A percentile compares a stretch with the other conserved stretches of the same genome.
These are phyloP conservation scores for Reticulascus tulasneorum DNA, from an alignment of 2,329 filamentous ascomycete species.

Conservation along the genomic window DNA sequence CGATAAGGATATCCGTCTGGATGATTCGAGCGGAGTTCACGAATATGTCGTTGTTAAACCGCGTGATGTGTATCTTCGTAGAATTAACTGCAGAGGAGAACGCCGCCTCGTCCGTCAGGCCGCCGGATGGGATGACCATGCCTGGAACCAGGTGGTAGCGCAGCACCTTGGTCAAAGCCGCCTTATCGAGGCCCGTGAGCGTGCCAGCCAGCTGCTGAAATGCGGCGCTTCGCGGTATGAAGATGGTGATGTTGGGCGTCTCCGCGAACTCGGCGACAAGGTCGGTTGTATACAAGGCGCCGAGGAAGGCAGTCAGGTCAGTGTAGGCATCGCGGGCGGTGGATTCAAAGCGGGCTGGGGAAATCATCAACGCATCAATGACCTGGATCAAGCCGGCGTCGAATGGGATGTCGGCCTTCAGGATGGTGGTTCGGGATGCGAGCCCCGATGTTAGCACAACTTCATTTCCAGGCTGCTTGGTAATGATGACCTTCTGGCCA, in stretches of 20 bases:
- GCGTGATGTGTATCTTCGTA: constrained; percentile 5
- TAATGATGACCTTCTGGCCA: constrained; percentile 44
- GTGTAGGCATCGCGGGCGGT: constrained; percentile 12
- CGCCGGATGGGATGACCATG: constrained; percentile 4
- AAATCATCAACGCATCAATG: constrained; percentile 46
- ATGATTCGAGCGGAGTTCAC: constrained; percentile 50
- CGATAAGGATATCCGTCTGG: constrained; percentile 48
- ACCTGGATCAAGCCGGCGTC: constrained; percentile 47
- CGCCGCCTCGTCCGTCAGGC: constrained; percentile 2
- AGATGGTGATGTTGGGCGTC: constrained; percentile 10
- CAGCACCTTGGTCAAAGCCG: constrained; percentile 10
- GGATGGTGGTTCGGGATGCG: constrained; percentile 38
- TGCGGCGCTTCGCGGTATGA: constrained; percentile 11
- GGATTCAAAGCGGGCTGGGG: constrained; percentile 27
- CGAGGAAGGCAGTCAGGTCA: constrained; percentile 13
- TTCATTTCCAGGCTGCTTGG: constrained; percentile 34
- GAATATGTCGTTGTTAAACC: constrained; percentile 37
- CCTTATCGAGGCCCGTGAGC: constrained; percentile 3
- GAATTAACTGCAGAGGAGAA: constrained; percentile 5
- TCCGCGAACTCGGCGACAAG: constrained; percentile 12
- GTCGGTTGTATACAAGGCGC: constrained; percentile 12
- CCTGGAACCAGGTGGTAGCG: constrained; percentile 12
- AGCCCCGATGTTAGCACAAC: constrained; percentile 21
- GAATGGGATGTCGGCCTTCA: constrained; percentile 41
- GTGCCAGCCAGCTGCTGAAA: constrained; percentile 10